These are phyloP conservation scores for Saposhnikovia divaricata DNA, from an alignment of 129 eudicot genomes.

Conservation along the genomic window DNA sequence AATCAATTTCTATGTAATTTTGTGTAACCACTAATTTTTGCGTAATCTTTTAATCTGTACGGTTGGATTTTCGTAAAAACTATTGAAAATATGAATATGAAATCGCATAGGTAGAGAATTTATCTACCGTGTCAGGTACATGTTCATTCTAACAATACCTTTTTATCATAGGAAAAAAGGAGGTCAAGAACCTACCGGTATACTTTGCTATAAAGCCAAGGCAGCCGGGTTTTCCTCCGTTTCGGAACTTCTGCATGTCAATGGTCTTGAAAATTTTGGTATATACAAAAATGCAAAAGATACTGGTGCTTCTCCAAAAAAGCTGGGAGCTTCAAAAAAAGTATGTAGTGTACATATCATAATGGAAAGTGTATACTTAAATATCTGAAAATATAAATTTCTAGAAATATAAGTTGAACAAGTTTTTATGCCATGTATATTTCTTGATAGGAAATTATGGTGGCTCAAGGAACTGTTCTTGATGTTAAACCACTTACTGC, in stretches of 20 bases:
- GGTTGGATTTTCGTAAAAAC: too few species aligned
- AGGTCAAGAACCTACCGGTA: constrained; percentile 80
- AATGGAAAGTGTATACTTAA: not conserved
- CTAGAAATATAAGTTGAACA: not conserved
- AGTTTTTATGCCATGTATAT: not conserved
- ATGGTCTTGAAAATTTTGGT: constrained; percentile 23
- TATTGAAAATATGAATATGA: too few species aligned
- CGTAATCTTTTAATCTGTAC: too few species aligned
- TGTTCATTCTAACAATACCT: not conserved
- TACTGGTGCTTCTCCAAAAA: constrained; percentile 25
- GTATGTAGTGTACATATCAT: constrained; percentile 21
- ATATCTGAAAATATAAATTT: not conserved
- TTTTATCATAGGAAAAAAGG: constrained; percentile 51
- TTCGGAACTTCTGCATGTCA: constrained; percentile 56
- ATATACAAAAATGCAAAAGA: constrained; percentile 23
- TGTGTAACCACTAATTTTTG: too few species aligned
- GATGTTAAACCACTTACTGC: not conserved
- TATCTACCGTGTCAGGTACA: too few species aligned
- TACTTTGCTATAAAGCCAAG: constrained; percentile 49
- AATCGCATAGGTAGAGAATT: too few species aligned
- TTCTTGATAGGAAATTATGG: constrained; percentile 28
- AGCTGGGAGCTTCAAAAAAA: constrained; percentile 21
- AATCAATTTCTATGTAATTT: too few species aligned
- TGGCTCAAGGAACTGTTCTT: not conserved
- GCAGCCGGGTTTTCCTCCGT: constrained; percentile 77